Evolutionary conservation across 768 basidiomycete genomes (phyloP).

Genomic region (Plicaturopsis crispa): DNA sequence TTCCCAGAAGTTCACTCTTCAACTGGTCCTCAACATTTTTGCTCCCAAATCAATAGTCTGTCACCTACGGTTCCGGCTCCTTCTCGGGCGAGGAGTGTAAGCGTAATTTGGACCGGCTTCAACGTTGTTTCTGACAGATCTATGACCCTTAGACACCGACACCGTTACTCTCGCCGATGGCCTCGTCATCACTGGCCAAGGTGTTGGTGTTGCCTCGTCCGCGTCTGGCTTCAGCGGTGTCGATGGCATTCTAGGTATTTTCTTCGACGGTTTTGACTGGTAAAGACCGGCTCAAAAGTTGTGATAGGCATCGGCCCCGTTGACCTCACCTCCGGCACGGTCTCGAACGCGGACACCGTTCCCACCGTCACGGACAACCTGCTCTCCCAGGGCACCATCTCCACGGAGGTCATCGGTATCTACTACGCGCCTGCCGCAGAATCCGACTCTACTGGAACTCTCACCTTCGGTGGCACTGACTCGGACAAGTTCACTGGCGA

Average conservation of each 20-base stretch:
- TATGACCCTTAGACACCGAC: slow-evolving; percentile 44
- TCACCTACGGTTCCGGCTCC: slow-evolving; percentile 46
- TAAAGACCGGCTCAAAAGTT: not conserved
- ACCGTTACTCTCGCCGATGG: slow-evolving; percentile 33
- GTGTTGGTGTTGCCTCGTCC: slow-evolving; percentile 37
- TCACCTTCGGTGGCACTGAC: slow-evolving; percentile 39
- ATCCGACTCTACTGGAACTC: slow-evolving; percentile 38
- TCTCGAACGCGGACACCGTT: slow-evolving; percentile 22
- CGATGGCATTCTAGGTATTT: slow-evolving; percentile 43
- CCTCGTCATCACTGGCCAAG: slow-evolving; percentile 38
- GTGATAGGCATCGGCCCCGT: slow-evolving; percentile 51
- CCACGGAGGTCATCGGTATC: slow-evolving; percentile 38
- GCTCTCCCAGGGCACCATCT: slow-evolving; percentile 36
- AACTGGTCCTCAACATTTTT: not conserved
- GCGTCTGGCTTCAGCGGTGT: slow-evolving; percentile 35
- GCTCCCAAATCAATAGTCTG: slow-evolving; percentile 16
- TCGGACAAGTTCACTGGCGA: slow-evolving; percentile 21
- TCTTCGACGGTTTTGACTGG: not conserved
- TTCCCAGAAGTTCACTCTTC: too few relatives aligned
- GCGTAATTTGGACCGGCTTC: slow-evolving; percentile 3
- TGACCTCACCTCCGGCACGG: slow-evolving; percentile 32
- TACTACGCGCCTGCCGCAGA: slow-evolving; percentile 34
- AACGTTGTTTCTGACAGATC: not conserved
- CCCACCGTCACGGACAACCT: slow-evolving; percentile 57
- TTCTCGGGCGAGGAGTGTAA: slow-evolving; percentile 47